phyloP scores from a whole-genome alignment of 306 rosid species.

The Biancaea sappan region DNA sequence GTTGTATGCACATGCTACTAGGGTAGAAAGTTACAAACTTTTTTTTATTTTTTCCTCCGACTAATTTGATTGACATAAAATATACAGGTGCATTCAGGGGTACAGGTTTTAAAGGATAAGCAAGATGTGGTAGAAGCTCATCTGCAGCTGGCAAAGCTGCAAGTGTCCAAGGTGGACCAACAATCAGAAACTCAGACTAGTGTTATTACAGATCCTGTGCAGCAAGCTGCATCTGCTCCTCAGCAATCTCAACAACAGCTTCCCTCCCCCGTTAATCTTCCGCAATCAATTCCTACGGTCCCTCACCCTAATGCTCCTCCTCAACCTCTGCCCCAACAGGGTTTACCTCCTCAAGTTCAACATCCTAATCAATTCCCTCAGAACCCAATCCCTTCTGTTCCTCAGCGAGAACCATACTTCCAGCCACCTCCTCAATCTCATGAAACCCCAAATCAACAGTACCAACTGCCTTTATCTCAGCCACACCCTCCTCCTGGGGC shows the following conservation, averaged over 20 bases:
- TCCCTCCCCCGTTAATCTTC: conserved; percentile 52
- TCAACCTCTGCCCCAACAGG: conserved; percentile 56
- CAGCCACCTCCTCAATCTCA: conserved; percentile 63
- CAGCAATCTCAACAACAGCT: conserved; percentile 61
- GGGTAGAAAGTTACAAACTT: background rate
- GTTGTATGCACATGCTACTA: background rate
- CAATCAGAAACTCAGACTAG: conserved; percentile 46
- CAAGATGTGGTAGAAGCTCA: conserved; percentile 69
- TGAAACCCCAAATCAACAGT: conserved; percentile 67
- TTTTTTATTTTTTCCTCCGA: background rate
- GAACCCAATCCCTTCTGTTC: conserved; percentile 58
- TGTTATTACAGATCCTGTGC: conserved; percentile 44
- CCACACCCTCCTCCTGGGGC: conserved; percentile 51
- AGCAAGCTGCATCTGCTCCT: conserved; percentile 60
- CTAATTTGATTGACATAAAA: conserved; percentile 32
- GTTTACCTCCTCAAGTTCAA: conserved; percentile 53
- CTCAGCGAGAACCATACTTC: conserved; percentile 71
- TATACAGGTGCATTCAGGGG: conserved; percentile 82
- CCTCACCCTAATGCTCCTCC: conserved; percentile 71
- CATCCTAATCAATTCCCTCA: conserved; percentile 66
- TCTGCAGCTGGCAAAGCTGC: conserved; percentile 62
- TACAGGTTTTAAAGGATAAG: conserved; percentile 66
- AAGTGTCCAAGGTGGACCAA: conserved; percentile 54
- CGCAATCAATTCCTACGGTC: conserved; percentile 50
- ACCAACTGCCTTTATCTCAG: conserved; percentile 61